These are phyloP conservation scores for Phytophthora capsici DNA, from an alignment of 352 stramenopile genomes.

Conservation along the genomic window DNA sequence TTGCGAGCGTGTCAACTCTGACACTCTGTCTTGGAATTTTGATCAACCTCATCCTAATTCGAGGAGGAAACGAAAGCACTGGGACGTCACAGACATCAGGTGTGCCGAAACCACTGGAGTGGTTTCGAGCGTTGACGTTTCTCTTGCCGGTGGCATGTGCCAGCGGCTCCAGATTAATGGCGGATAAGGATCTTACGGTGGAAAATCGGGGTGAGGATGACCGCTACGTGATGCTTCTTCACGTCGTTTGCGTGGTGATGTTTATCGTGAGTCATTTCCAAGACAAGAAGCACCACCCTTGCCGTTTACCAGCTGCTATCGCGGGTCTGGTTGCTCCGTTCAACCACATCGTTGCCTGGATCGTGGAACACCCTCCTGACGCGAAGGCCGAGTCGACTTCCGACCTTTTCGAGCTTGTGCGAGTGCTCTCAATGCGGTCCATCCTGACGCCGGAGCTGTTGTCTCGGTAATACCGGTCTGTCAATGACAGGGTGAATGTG, in stretches of 20 bases:
- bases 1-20: conserved; percentile 68
- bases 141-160: conserved; percentile 78
- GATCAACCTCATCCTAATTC: conserved; percentile 80
- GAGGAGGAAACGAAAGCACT: conserved; percentile 43
- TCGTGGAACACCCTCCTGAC: conserved; percentile 62
- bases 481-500: conserved; percentile 13
- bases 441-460: conserved; percentile 48
- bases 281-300: conserved; percentile 51
- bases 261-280: conserved; percentile 70
- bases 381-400: conserved; percentile 53
- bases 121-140: conserved; percentile 76
- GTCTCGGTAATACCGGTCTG: conserved; percentile 33
- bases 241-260: conserved; percentile 72
- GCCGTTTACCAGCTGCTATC: conserved; percentile 44
- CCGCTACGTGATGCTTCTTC: conserved; percentile 79
- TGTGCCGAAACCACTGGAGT: conserved; percentile 66
- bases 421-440: conserved; percentile 62
- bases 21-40: conserved; percentile 80
- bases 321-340: conserved; percentile 62
- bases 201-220: conserved; percentile 78
- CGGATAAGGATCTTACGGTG: conserved; percentile 48
- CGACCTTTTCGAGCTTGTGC: conserved; percentile 78
- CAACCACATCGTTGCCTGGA: conserved; percentile 61
- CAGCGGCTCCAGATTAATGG: conserved; percentile 56
- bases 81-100: conserved; percentile 22